These are phyloP conservation scores for Suhomyces wounanorum DNA, from an alignment of 1,139 yeast genomes.

Conservation along the genomic window DNA sequence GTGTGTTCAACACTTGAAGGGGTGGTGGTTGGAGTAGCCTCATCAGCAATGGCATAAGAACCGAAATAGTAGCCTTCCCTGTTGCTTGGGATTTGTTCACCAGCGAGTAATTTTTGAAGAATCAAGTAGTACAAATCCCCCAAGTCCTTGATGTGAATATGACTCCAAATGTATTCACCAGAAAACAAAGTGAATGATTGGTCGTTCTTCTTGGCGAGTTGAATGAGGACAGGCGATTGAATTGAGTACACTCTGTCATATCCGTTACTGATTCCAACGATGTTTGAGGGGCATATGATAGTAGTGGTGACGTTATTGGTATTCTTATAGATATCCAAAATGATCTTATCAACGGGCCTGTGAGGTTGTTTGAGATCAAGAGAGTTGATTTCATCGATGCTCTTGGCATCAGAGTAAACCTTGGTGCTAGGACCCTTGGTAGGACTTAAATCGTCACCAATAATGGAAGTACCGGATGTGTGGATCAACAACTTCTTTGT, in stretches of 20 bases:
- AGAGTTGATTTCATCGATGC: slow-evolving; percentile 31
- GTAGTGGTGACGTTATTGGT: slow-evolving; percentile 24
- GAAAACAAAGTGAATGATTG: slow-evolving; percentile 33
- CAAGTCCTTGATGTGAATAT: slow-evolving; percentile 39
- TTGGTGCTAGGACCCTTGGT: slow-evolving; percentile 24
- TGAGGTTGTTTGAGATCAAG: slow-evolving; percentile 38
- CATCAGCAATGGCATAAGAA: slow-evolving; percentile 22
- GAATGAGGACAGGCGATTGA: slow-evolving; percentile 35
- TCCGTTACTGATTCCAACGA: slow-evolving; percentile 33
- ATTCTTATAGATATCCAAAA: slow-evolving; percentile 29
- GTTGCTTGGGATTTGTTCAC: slow-evolving; percentile 31
- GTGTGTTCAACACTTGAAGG: slow-evolving; percentile 28
- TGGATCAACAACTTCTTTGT: slow-evolving; percentile 32
- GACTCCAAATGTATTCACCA: slow-evolving; percentile 41
- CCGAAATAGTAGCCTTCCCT: slow-evolving; percentile 40
- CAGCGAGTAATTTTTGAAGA: slow-evolving; percentile 23
- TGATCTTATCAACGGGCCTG: slow-evolving; percentile 36
- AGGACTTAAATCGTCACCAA: slow-evolving; percentile 28
- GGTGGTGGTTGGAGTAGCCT: slow-evolving; percentile 18
- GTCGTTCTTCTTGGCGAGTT: slow-evolving; percentile 23
- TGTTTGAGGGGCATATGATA: slow-evolving; percentile 28
- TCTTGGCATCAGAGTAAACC: slow-evolving; percentile 32
- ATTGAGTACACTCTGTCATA: slow-evolving; percentile 32
- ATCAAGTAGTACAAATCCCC: slow-evolving; percentile 34
- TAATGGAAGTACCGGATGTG: slow-evolving; percentile 42